Base-by-base conservation (phyloP, 352 stramenopile genomes). In the Pythium oligandrum region DNA sequence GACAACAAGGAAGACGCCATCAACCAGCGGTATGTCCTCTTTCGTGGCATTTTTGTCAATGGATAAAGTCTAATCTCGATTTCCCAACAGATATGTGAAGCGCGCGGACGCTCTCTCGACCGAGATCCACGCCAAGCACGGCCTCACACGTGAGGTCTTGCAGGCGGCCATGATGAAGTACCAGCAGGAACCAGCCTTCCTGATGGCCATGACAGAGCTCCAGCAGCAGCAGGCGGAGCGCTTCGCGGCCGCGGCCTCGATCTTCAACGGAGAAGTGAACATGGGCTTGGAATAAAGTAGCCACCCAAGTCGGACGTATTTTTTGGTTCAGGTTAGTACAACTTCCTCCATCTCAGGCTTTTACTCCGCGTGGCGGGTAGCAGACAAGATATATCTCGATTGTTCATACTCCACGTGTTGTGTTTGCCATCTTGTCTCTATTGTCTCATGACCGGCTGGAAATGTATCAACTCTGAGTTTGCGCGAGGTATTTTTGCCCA, bases 131-230 rank as follows among this genome's bases (percentile, higher is more conserved):
- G 81, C 83, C 58, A 86, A 94, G 72, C 81, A 94, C 64, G 83
- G 83, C 6, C 78, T 94, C 53, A 91, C 83, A 65, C 79, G 82
- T 48, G 83, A 94, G 57, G 81, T 94, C 51, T 66, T 94, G 26
- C 83, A 94, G 68, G 83, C 83, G 11, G 83, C 81, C n/a, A 94
- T 94, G 83, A 94, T 94, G 83, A 90, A 90, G 69, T 94, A 94
- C 71, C 83, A 94, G 70, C 83, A 94, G 68, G 83, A 94, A 61
- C 75, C 83, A 43, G 73, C 80, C 34, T 94, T 94, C 67, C 62
- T 94, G 50, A 90, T 87, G 74, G 71, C 78, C 55, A 92, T 94
- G 83, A 90, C 82, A 48, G 80, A 94, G 64, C 66, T 94, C 34
- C 83, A 94, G 73, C 81, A 90, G 70, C 71, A 90, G 63, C 83